Evolutionary conservation across 192 early-diverging fungal species (phyloP), one percentile per base, ranked within the genome.

Genomic region (Podila horticola): DNA sequence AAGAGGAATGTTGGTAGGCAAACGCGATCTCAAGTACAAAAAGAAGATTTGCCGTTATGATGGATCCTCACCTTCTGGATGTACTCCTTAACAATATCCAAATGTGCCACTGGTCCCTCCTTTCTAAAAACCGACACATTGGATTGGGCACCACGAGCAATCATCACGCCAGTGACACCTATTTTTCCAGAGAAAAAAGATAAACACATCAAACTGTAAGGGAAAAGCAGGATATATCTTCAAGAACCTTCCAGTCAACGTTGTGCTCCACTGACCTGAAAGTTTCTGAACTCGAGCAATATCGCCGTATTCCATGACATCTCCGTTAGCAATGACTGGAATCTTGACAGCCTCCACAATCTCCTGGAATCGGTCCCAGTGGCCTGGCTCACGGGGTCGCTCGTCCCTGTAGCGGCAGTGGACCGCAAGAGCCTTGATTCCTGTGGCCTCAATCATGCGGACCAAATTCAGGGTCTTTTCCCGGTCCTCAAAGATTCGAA

Each of bases 321-420:
- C 97, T 12, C 97, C 97, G 83, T 99, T 99, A 1, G 94, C 94
- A 65, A 98, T 94, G 36, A 99, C 86, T 15, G 94, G 94, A 36
- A 95, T 89, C 45, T 89, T 89, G 6, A 97, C 74, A 7, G 91
- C 87, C 3, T 93, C 76, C 12, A 91, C 90, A 22, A 98, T 87
- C 48, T 87, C 85, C 65, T 90, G 86, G 50, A 98, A 91, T 36
- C 91, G 85, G 36, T 93, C 91, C 96, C 96, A 98, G 71, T 95
- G 88, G 8, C 92, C 97, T 28, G 88, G 90, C 49, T 95, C 87
- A 9, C 83, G 72, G n/a, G 96, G 94, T 49, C 94, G 76, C 88
- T 95, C 93, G 66, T 93, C 83, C 52, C 85, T 83, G 65, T 83
- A 92, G 84, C 95, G 88, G 74, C 96, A 98, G 74, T 99, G 97